These are phyloP conservation scores for Phytophthora syringae DNA, from an alignment of 352 stramenopile genomes.

Conservation along the genomic window DNA sequence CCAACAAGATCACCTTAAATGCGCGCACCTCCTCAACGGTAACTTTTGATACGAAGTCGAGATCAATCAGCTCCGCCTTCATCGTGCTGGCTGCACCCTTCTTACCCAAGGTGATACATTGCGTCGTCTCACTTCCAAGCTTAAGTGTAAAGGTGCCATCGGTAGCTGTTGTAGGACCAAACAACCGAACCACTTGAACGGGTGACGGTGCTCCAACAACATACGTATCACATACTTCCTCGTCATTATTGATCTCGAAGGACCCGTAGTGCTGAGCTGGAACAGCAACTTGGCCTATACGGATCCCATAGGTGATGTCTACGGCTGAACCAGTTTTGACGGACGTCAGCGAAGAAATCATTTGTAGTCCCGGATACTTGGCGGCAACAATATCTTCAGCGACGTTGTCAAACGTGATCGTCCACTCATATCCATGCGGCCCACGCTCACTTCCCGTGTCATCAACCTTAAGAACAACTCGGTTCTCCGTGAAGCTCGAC, in stretches of 20 bases:
- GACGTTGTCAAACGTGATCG: constrained; percentile 67
- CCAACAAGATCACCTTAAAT: constrained; percentile 71
- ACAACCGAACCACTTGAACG: constrained; percentile 75
- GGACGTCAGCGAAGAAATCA: constrained; percentile 59
- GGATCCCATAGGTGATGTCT: constrained; percentile 28
- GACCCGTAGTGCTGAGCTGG: constrained; percentile 51
- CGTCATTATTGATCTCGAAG: constrained; percentile 67
- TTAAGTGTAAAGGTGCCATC: constrained; percentile 58
- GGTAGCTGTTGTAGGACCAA: constrained; percentile 69
- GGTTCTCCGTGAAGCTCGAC: constrained; percentile 33
- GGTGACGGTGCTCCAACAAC: constrained; percentile 60
- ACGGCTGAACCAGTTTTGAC: constrained; percentile 42
- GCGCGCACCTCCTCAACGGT: constrained; percentile 53
- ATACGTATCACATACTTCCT: constrained; percentile 65
- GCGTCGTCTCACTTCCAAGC: constrained; percentile 56
- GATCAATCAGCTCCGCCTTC: constrained; percentile 42
- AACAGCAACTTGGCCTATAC: constrained; percentile 25
- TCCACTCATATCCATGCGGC: constrained; percentile 71
- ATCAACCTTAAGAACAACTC: constrained; percentile 52
- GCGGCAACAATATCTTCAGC: constrained; percentile 38
- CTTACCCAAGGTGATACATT: constrained; percentile 59
- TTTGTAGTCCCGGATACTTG: constrained; percentile 52
- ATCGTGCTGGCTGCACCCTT: constrained; percentile 35
- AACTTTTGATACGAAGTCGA: constrained; percentile 53
- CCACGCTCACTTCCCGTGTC: constrained; percentile 41